Evolutionary conservation across 495 filamentous ascomycete species (phyloP).

Genomic region (Geoglossum glabrum): DNA sequence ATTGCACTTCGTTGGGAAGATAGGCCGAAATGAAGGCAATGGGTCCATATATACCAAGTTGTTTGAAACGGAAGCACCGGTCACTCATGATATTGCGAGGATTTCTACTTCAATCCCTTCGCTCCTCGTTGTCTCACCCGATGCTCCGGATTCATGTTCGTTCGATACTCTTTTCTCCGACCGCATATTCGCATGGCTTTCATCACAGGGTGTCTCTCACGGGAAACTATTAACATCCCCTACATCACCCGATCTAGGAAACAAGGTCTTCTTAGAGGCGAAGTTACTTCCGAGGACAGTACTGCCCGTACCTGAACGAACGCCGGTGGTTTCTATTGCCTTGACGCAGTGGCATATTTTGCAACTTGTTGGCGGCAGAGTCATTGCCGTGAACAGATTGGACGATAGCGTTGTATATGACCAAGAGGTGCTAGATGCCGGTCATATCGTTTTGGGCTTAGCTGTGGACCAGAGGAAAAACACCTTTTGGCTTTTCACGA

Average conservation of each 20-base stretch:
- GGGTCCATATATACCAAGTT: conserved; percentile 65
- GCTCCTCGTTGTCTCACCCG: conserved; percentile 53
- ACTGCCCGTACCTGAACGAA: conserved; percentile 44
- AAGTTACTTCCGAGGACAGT: conserved; percentile 55
- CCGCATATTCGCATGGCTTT: conserved; percentile 78
- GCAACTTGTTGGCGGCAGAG: conserved; percentile 57
- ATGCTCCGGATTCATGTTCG: conserved; percentile 29
- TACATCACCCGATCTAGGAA: conserved; percentile 34
- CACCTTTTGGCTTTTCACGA: conserved; percentile 91
- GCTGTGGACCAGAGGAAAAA: conserved; percentile 78
- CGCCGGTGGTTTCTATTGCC: conserved; percentile 54
- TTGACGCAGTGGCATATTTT: conserved; percentile 87
- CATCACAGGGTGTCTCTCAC: conserved; percentile 67
- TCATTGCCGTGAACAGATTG: conserved; percentile 69
- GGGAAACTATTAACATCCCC: conserved; percentile 44
- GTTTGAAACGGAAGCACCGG: conserved; percentile 69
- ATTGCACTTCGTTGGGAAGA: conserved; percentile 57
- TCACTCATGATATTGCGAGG: conserved; percentile 43
- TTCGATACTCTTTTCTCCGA: conserved; percentile 31
- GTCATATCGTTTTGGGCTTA: conserved; percentile 58
- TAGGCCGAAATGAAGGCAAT: conserved; percentile 57
- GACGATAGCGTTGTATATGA: conserved; percentile 71
- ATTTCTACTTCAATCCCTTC: conserved; percentile 37
- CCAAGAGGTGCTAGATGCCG: conserved; percentile 63
- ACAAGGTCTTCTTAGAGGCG: conserved; percentile 43